These are phyloP conservation scores for Gaertneriomyces sp. DNA, from an alignment of 192 early-diverging fungal genomes.

Conservation along the genomic window DNA sequence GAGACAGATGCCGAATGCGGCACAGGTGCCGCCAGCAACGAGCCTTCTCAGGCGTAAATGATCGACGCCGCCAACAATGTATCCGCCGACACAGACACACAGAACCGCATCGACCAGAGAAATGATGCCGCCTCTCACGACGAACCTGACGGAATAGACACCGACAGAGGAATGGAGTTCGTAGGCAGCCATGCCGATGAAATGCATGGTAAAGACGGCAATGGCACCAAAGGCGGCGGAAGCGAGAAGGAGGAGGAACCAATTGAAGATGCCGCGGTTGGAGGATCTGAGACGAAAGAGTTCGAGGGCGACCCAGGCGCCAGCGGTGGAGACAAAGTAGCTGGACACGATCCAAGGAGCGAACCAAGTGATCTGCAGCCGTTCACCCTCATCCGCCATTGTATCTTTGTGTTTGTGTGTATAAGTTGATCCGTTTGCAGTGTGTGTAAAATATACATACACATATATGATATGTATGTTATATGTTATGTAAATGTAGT, in stretches of 20 bases:
- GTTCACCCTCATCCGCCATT: too few species aligned
- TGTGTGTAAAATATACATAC: too few species aligned
- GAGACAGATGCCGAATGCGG: constrained; percentile 15
- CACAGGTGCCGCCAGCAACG: constrained; percentile 2
- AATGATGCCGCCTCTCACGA: neutral
- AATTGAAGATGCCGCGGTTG: constrained; percentile 18
- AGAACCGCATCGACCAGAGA: constrained; percentile 17
- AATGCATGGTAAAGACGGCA: constrained; percentile 26
- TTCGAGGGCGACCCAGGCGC: constrained; percentile 24
- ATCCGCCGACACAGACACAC: constrained; percentile 17
- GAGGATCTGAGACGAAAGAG: constrained; percentile 11
- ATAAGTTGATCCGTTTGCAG: too few species aligned
- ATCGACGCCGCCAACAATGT: constrained; percentile 13
- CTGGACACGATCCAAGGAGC: constrained; percentile 7
- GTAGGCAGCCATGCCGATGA: constrained; percentile 23
- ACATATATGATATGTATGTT: too few species aligned
- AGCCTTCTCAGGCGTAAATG: neutral
- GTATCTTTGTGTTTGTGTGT: too few species aligned
- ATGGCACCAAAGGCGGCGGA: constrained; percentile 13
- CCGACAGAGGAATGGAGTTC: neutral
- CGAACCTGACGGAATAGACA: neutral
- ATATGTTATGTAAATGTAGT: too few species aligned
- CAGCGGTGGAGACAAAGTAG: constrained; percentile 18
- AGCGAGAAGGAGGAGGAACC: constrained; percentile 18
- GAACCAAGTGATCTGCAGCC: constrained; percentile 10